Conservation (phyloP, 1,284 basidiomycete genomes). For the Ganoderma sinense region DNA sequence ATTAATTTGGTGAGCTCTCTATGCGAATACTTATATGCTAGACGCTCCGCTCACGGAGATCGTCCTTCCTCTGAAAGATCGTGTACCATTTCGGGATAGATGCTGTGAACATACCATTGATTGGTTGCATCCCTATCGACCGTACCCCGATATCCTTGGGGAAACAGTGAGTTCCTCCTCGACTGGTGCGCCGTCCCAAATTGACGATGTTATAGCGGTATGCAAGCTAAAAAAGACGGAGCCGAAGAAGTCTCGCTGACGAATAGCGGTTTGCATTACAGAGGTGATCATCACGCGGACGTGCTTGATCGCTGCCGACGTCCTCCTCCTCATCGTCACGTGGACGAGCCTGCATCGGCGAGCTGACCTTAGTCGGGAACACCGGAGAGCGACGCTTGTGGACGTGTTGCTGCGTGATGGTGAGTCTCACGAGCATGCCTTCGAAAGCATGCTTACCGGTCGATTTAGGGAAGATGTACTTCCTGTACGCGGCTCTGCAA, state of each 20-base stretch:
- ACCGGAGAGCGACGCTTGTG: neutral
- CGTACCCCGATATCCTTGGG: neutral
- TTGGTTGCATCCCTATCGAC: conserved; percentile 1
- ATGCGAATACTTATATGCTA: no score
- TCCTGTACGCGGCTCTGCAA: neutral
- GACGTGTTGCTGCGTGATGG: neutral
- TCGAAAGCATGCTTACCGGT: neutral
- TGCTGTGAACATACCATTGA: neutral
- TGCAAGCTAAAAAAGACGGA: neutral
- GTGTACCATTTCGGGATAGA: neutral
- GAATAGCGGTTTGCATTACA: neutral
- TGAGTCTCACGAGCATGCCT: neutral
- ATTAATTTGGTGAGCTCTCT: neutral
- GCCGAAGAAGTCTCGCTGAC: neutral
- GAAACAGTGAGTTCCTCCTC: neutral
- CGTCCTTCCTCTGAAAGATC: neutral
- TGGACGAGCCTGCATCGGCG: neutral
- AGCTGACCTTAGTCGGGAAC: neutral
- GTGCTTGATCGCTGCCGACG: neutral
- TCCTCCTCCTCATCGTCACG: neutral
- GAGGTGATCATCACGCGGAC: neutral
- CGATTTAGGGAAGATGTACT: neutral
- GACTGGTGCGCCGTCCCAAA: no score
- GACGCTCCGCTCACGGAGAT: no score
- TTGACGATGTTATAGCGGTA: neutral